Evolutionary conservation across 257 asterid species (phyloP).

Genomic region (Nemophila menziesii): DNA sequence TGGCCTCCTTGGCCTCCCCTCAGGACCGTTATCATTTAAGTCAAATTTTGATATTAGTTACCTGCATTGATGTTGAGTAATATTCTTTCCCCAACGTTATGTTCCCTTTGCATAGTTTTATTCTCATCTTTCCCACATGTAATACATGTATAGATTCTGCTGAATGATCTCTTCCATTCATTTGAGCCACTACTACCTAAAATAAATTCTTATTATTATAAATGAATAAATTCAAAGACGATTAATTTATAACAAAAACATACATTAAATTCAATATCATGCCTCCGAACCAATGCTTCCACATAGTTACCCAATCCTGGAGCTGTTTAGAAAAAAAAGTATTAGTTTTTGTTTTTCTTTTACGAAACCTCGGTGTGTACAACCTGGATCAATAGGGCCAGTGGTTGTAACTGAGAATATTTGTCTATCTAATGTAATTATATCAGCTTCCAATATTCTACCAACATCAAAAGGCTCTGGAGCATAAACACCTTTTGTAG

Average conservation of each 20-base stretch:
- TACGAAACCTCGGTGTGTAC: not conserved
- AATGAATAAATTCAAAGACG: not conserved
- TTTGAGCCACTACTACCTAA: constrained; percentile 73
- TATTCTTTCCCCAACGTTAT: constrained; percentile 62
- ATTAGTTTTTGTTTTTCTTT: constrained; percentile 7
- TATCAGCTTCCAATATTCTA: constrained; percentile 72
- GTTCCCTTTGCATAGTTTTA: constrained; percentile 72
- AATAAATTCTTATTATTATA: constrained; percentile 5
- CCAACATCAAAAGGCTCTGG: constrained; percentile 90
- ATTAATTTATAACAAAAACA: constrained; percentile 6
- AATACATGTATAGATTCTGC: constrained; percentile 62
- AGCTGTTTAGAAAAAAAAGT: constrained; percentile 39
- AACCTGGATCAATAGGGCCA: constrained; percentile 73
- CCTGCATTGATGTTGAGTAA: constrained; percentile 91
- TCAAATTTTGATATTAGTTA: no score
- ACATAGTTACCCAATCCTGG: constrained; percentile 92
- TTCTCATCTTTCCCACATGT: constrained; percentile 82
- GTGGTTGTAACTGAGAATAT: constrained; percentile 37
- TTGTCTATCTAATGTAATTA: constrained; percentile 41
- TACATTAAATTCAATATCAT: constrained; percentile 84
- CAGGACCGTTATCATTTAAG: no score
- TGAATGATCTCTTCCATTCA: constrained; percentile 57
- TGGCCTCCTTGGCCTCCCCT: no score
- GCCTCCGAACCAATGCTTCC: constrained; percentile 92
- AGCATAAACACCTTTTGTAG: constrained; percentile 75